phyloP scores from a whole-genome alignment of 345 rosid species.

The Rhizophora mangle region DNA sequence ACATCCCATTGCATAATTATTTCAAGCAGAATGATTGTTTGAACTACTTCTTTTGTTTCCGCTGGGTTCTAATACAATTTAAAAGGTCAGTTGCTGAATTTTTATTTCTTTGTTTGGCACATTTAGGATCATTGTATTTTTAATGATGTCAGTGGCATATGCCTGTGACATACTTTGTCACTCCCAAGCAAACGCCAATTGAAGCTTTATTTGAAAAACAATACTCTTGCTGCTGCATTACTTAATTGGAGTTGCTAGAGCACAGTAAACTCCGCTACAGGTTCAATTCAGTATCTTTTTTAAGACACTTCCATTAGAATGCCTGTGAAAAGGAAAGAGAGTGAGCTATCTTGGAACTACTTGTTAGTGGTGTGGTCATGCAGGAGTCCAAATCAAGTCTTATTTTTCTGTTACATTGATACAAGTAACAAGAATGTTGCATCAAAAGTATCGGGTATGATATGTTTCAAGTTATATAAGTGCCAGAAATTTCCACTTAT shows the following conservation, averaged over 20 bases:
- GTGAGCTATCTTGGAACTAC: no score
- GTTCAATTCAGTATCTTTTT: no score
- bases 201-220: not conserved
- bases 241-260: not conserved
- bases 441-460: no score
- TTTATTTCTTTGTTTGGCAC: not conserved
- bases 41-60: conserved; percentile 99
- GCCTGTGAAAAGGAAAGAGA: no score
- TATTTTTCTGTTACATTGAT: no score
- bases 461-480: no score
- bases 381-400: no score
- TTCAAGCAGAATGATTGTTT: conserved; percentile 92
- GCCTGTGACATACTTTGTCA: not conserved
- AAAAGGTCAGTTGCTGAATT: conserved; percentile 60
- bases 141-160: not conserved
- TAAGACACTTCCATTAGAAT: no score
- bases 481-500: no score
- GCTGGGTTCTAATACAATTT: conserved; percentile 94
- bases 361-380: no score
- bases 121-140: not conserved
- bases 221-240: not conserved
- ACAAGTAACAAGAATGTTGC: no score
- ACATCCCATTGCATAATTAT: conserved; percentile 79
- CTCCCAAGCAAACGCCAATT: not conserved
- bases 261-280: no score